phyloP scores from a whole-genome alignment of 345 rosid species.

The Cardamine occulta region DNA sequence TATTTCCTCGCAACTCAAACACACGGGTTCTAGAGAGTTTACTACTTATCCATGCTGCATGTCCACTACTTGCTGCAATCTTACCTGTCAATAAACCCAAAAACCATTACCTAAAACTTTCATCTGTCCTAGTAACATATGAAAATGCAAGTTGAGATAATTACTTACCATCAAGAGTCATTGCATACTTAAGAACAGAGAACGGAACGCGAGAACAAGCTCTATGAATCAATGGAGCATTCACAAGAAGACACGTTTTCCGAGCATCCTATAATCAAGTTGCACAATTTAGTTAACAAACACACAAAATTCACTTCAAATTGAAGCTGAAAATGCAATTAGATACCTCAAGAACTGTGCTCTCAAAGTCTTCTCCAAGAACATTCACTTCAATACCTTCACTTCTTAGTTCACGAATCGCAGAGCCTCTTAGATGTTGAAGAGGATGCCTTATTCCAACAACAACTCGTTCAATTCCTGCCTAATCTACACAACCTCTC shows the following conservation, averaged over 20 bases:
- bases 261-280: slow-evolving; percentile 63
- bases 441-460: slow-evolving; percentile 91
- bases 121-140: neutral
- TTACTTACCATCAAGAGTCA: slow-evolving; percentile 95
- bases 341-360: slow-evolving; percentile 75
- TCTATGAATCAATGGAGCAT: slow-evolving; percentile 84
- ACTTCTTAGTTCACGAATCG: slow-evolving; percentile 72
- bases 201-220: slow-evolving; percentile 85
- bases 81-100: slow-evolving; percentile 59
- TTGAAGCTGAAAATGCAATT: neutral
- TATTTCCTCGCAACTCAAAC: slow-evolving; percentile 78
- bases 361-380: slow-evolving; percentile 83
- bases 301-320: neutral
- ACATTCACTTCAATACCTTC: slow-evolving; percentile 86
- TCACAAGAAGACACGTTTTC: slow-evolving; percentile 79
- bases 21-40: slow-evolving; percentile 77
- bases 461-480: slow-evolving; percentile 80
- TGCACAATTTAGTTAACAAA: neutral
- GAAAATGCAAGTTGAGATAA: slow-evolving; percentile 20
- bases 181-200: slow-evolving; percentile 93
- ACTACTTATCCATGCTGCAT: slow-evolving; percentile 96
- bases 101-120: neutral
- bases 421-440: slow-evolving; percentile 84
- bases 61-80: slow-evolving; percentile 92
- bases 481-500: slow-evolving; percentile 66